These are phyloP conservation scores for Fusarium sp. DNA, from an alignment of 2,329 filamentous ascomycete species.

Conservation along the genomic window DNA sequence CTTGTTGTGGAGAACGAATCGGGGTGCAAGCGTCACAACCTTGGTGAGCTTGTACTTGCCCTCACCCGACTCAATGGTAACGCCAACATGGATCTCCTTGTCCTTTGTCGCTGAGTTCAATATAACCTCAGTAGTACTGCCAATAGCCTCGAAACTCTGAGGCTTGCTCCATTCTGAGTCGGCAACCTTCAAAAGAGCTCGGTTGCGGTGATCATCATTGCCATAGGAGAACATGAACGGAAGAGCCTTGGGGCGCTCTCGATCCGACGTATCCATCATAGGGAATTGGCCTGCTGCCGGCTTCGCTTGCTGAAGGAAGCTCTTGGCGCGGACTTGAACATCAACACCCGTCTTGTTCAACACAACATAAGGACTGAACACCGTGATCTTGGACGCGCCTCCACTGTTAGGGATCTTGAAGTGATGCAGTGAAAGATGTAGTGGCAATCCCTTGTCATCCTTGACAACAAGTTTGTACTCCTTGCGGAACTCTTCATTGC, in stretches of 20 bases:
- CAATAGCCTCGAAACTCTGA: slow-evolving; percentile 97
- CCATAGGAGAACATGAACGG: slow-evolving; percentile 98
- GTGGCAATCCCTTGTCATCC: slow-evolving; percentile 81
- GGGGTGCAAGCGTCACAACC: slow-evolving; percentile 90
- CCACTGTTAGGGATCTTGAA: slow-evolving; percentile 90
- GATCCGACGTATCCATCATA: slow-evolving; percentile 58
- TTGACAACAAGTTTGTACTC: slow-evolving; percentile 84
- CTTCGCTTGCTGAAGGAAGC: slow-evolving; percentile 84
- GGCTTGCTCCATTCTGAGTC: slow-evolving; percentile 97
- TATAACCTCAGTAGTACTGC: slow-evolving; percentile 89
- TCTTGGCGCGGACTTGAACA: slow-evolving; percentile 88
- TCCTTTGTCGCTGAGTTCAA: slow-evolving; percentile 76
- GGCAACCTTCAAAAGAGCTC: slow-evolving; percentile 86
- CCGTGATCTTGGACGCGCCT: slow-evolving; percentile 93
- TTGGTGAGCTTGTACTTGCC: slow-evolving; percentile 99
- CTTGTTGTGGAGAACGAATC: slow-evolving; percentile 95
- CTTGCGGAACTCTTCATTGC: slow-evolving; percentile 86
- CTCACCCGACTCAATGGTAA: slow-evolving; percentile 89
- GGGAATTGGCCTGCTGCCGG: slow-evolving; percentile 85
- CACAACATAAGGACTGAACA: slow-evolving; percentile 95
- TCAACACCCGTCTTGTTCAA: slow-evolving; percentile 95
- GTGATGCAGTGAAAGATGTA: slow-evolving; percentile 91
- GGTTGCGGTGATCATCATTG: slow-evolving; percentile 89
- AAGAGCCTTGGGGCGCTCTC: slow-evolving; percentile 75
- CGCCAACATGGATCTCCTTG: slow-evolving; percentile 89